Evolutionary conservation across 768 basidiomycete genomes (phyloP), one percentile per base, ranked within the genome.

Genomic region (Boletellus sp.): DNA sequence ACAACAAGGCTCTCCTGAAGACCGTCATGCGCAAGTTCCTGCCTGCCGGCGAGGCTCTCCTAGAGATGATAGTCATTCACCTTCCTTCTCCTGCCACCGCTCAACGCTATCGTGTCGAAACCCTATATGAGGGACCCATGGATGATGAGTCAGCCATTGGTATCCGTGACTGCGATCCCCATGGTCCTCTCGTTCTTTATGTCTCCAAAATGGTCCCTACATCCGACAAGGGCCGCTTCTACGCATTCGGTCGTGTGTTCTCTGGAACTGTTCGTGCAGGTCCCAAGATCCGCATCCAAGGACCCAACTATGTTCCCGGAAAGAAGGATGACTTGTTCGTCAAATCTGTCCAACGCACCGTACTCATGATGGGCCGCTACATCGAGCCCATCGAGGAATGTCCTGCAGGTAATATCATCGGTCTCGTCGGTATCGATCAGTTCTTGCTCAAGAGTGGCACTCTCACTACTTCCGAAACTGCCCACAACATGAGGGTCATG

Each of bases 401-500:
- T 73, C 96, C 96, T 33, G 85, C 95, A 51, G 96, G 96, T 64
- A 99, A 99, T 81, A 98, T 99, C 63, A 74, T 92, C 61, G 96
- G 96, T 81, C 90, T 99, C 67, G 95, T 98, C 75, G 96, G 96
- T 78, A 90, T 99, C 63, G 96, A 99, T 75, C 96, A 99, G 76
- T 99, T 98, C 91, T 75, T 99, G 77, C 87, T 99, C 71, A 99
- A 99, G 85, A 93, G 84, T 60, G 96, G 96, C 70, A 99, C 96
- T 55, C 83, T 99, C 66, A 99, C 96, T 53, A 84, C 90, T 53
- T 93, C 93, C 42, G 96, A 98, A 76, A 96, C 94, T 46, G 96
- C 96, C 45, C 96, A 99, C 81, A 99, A 99, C 81, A 96, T 99
- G 94, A 92, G 78, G 78, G 94, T 99, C 73, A 99, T 99, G 96